Percentiles rank a stretch among this genome's conserved stretches.
These are phyloP conservation scores for Leptographium lundbergii DNA, from an alignment of 2,329 filamentous ascomycete genomes.

Conservation along the genomic window DNA sequence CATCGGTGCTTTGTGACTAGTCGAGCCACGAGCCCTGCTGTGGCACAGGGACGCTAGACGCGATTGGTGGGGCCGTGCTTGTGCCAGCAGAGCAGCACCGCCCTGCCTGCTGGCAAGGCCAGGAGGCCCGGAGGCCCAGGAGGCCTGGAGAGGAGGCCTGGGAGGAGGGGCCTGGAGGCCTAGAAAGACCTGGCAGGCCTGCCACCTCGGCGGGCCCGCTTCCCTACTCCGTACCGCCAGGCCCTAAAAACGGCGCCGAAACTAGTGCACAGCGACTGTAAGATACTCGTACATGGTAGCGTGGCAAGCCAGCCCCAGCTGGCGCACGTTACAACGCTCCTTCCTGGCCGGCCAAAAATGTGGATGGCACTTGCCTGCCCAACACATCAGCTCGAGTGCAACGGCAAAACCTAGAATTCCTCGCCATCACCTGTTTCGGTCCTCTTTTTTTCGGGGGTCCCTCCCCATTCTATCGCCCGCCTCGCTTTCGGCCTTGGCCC, in stretches of 20 bases:
- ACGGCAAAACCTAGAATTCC: background rate
- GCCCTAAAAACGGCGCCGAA: background rate
- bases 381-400: background rate
- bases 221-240: background rate
- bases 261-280: background rate
- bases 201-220: background rate
- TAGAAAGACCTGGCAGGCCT: too few species aligned
- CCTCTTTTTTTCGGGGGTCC: background rate
- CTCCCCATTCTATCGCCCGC: background rate
- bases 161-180: too few species aligned
- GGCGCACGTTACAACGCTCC: background rate
- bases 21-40: background rate
- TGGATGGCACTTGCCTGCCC: background rate
- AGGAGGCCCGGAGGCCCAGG: too few species aligned
- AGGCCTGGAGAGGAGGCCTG: too few species aligned
- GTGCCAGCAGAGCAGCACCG: background rate
- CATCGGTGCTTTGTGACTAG: slow-evolving; percentile 1
- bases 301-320: background rate
- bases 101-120: background rate
- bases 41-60: background rate
- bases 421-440: background rate
- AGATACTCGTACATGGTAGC: background rate
- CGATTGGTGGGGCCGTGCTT: background rate
- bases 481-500: background rate
- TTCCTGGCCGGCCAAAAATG: background rate